Percentiles rank a stretch among this genome's conserved stretches.
Evolutionary conservation across 441 rosid genomes (phyloP).

Genomic region (Geranium incanum): DNA sequence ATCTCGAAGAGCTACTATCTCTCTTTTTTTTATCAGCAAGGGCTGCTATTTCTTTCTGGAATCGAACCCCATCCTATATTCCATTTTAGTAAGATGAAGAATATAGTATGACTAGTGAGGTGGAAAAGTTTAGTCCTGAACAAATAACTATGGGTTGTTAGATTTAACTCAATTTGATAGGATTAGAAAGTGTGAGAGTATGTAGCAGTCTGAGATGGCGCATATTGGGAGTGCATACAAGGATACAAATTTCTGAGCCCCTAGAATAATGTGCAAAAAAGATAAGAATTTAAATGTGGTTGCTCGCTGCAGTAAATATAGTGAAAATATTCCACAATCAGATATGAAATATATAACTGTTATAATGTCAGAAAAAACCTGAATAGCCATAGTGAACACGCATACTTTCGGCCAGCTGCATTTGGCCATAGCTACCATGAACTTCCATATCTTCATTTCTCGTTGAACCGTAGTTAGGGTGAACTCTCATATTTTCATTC

Average conservation of each 20-base stretch:
- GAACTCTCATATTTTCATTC: background rate
- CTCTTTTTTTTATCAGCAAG: too few relatives aligned
- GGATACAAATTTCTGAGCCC: background rate
- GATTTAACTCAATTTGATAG: background rate
- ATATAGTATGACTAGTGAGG: background rate
- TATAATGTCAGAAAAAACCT: background rate
- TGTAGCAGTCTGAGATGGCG: background rate
- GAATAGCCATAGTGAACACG: background rate
- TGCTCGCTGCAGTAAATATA: background rate
- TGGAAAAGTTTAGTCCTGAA: background rate
- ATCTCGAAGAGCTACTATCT: too few relatives aligned
- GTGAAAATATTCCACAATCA: background rate
- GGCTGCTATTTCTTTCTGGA: too few relatives aligned
- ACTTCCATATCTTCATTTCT: background rate
- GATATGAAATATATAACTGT: background rate
- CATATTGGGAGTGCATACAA: background rate
- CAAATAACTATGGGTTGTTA: background rate
- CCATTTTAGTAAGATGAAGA: background rate
- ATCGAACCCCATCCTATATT: background rate
- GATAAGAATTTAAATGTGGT: background rate
- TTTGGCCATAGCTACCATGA: background rate
- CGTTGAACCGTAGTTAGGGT: background rate
- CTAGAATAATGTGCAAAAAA: background rate
- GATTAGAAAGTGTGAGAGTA: background rate
- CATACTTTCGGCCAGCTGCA: background rate